Conservation (phyloP, 2,329 filamentous ascomycete genomes). For the Pezicula radicicola region DNA sequence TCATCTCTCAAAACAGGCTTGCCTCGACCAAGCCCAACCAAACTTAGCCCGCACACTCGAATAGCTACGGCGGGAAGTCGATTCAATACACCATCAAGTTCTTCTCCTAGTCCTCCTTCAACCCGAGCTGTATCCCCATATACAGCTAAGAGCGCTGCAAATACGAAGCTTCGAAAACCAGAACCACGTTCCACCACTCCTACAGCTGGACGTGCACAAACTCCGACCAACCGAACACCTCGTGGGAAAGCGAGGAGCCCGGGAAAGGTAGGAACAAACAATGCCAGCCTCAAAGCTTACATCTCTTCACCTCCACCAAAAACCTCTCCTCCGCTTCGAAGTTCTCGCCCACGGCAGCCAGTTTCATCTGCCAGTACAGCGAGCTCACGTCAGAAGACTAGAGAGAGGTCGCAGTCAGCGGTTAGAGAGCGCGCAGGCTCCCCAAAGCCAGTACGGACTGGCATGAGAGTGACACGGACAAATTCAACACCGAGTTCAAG, state of each 20-base stretch:
- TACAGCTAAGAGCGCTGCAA: constrained; percentile 37
- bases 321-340: constrained; percentile 75
- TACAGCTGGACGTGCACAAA: constrained; percentile 32
- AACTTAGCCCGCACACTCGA: constrained; percentile 16
- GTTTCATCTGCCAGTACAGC: constrained; percentile 73
- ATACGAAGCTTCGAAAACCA: constrained; percentile 20
- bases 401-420: constrained; percentile 45
- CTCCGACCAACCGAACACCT: constrained; percentile 33
- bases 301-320: constrained; percentile 69
- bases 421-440: constrained; percentile 13
- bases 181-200: constrained; percentile 16
- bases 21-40: constrained; percentile 3
- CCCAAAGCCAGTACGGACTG: constrained; percentile 18
- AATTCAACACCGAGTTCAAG: constrained; percentile 6
- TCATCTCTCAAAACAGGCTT: constrained; percentile 23
- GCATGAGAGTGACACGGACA: constrained; percentile 25
- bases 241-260: constrained; percentile 18
- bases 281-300: constrained; percentile 67
- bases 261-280: constrained; percentile 28
- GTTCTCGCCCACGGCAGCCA: constrained; percentile 76
- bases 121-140: constrained; percentile 57
- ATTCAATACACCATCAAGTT: constrained; percentile 32
- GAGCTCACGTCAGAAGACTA: constrained; percentile 63
- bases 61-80: constrained; percentile 22
- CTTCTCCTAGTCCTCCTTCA: constrained; percentile 47